Conservation (phyloP, 805 yeast species). For the Ascoidea asiatica region DNA sequence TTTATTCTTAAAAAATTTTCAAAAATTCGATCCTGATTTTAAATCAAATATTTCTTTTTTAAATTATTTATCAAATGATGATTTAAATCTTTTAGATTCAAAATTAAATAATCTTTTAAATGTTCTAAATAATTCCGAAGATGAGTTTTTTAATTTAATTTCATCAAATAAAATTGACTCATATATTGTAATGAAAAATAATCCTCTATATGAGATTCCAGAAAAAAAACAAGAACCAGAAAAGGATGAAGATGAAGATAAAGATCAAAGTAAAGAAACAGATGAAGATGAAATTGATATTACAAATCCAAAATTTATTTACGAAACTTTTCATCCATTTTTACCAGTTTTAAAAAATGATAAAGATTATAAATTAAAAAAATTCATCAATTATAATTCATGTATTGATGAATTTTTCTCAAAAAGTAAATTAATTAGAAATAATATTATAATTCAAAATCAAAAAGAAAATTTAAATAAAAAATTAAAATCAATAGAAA, state of each 20-base stretch:
- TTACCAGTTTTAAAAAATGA: conserved; percentile 29
- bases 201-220: conserved; percentile 31
- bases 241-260: conserved; percentile 16
- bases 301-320: conserved; percentile 24
- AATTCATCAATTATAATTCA: conserved; percentile 55
- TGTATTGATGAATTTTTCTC: conserved; percentile 80
- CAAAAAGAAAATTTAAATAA: conserved; percentile 67
- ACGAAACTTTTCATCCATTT: conserved; percentile 63
- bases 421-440: conserved; percentile 69
- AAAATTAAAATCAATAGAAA: conserved; percentile 59
- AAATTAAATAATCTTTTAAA: conserved; percentile 20
- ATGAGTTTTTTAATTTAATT: conserved; percentile 21
- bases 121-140: conserved; percentile 34
- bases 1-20: conserved; percentile 47
- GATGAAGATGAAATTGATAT: conserved; percentile 22
- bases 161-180: conserved; percentile 33
- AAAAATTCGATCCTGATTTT: conserved; percentile 32
- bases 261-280: conserved; percentile 3
- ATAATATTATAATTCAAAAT: conserved; percentile 58
- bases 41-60: conserved; percentile 21
- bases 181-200: conserved; percentile 47
- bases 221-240: conserved; percentile 21
- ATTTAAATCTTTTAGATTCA: conserved; percentile 15
- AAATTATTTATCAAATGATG: no score
- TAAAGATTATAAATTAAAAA: conserved; percentile 24